Evolutionary conservation across 306 rosid species (phyloP).

Genomic region (Vachellia collinsii): DNA sequence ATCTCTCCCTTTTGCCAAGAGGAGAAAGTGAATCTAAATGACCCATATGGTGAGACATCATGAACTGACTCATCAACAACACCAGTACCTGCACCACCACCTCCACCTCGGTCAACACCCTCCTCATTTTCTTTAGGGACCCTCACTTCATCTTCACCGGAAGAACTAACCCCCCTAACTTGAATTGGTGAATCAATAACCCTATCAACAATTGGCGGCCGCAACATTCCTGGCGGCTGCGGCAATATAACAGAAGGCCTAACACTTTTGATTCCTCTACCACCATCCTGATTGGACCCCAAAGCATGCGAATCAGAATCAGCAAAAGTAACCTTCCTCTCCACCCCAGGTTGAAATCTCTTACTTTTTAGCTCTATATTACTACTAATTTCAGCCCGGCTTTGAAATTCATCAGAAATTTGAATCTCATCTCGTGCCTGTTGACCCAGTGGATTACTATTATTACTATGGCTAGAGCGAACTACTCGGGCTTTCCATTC

Average conservation of each 20-base stretch:
- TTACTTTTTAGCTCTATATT: not conserved
- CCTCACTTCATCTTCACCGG: constrained; percentile 36
- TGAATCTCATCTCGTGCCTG: not conserved
- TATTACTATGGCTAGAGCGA: constrained; percentile 8
- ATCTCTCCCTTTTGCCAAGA: constrained; percentile 70
- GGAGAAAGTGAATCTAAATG: constrained; percentile 45
- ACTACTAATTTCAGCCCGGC: constrained; percentile 10
- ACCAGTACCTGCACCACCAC: constrained; percentile 28
- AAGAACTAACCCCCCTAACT: not conserved
- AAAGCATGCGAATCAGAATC: not conserved
- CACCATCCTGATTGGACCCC: constrained; percentile 26
- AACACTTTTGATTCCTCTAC: constrained; percentile 42
- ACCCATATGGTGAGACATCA: constrained; percentile 39
- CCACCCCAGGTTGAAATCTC: not conserved
- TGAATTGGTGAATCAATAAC: constrained; percentile 26
- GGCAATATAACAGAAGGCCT: constrained; percentile 42
- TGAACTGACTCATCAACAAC: constrained; percentile 22
- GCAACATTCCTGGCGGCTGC: constrained; percentile 17
- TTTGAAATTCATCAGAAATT: constrained; percentile 8
- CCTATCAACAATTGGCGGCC: constrained; percentile 9
- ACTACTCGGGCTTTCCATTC: constrained; percentile 63
- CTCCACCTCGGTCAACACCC: constrained; percentile 27
- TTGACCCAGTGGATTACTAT: not conserved
- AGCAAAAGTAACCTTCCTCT: not conserved
- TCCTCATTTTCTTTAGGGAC: not conserved